phyloP scores from a whole-genome alignment of 345 rosid species.

The Pugionium cornutum region DNA sequence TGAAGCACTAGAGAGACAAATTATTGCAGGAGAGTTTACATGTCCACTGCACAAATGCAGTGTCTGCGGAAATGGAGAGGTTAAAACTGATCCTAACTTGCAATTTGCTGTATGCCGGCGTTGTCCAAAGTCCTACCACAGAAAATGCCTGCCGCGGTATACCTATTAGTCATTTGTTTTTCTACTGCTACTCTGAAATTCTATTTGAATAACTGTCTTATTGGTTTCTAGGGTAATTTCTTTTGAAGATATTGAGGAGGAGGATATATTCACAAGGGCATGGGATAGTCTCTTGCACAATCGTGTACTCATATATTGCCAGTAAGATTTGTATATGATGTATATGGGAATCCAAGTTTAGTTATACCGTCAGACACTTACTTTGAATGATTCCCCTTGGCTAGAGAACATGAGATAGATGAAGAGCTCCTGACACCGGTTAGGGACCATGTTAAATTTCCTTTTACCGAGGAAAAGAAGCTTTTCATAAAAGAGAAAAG shows the following conservation, averaged over 20 bases:
- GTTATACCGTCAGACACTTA: constrained; percentile 25
- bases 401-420: constrained; percentile 72
- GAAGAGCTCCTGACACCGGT: constrained; percentile 70
- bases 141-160: constrained; percentile 91
- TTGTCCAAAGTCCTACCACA: constrained; percentile 86
- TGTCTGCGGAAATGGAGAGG: constrained; percentile 69
- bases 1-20: constrained; percentile 54
- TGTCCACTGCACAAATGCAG: constrained; percentile 87
- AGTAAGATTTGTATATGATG: constrained; percentile 50
- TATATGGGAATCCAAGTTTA: constrained; percentile 17
- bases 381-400: constrained; percentile 29
- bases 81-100: constrained; percentile 52
- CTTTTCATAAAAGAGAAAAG: constrained; percentile 33
- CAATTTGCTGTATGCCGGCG: constrained; percentile 95
- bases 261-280: constrained; percentile 58
- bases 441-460: constrained; percentile 75
- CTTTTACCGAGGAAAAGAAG: constrained; percentile 48
- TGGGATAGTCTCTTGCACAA: constrained; percentile 76
- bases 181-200: constrained; percentile 6
- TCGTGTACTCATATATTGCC: constrained; percentile 83
- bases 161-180: constrained; percentile 17
- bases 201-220: constrained; percentile 17
- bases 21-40: constrained; percentile 63
- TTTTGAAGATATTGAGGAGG: constrained; percentile 54
- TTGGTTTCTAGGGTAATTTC: constrained; percentile 56